Percentiles rank a stretch among this genome's conserved stretches.
Conservation (phyloP, 1,139 yeast species). For the Yamadazyma triangularis region DNA sequence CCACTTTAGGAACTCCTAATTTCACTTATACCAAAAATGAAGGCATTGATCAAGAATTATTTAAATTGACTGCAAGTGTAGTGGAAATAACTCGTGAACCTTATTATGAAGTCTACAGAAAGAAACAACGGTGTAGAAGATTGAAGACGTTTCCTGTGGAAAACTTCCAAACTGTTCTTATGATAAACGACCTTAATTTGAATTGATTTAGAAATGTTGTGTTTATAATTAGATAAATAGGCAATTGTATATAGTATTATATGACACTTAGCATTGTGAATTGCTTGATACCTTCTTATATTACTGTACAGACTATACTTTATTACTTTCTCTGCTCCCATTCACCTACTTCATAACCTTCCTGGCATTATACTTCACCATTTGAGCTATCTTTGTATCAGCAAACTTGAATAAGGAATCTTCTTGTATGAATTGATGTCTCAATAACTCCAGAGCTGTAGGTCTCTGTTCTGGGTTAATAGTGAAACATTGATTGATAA, state of each 20-base stretch:
- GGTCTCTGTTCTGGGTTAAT: slow-evolving; percentile 83
- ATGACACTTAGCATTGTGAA: slow-evolving; percentile 6
- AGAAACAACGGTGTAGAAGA: slow-evolving; percentile 81
- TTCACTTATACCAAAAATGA: slow-evolving; percentile 49
- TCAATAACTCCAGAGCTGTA: slow-evolving; percentile 67
- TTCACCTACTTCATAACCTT: slow-evolving; percentile 14
- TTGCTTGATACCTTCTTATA: neutral
- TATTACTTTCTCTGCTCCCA: neutral
- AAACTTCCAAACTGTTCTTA: slow-evolving; percentile 75
- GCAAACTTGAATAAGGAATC: slow-evolving; percentile 50
- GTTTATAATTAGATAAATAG: slow-evolving; percentile 1
- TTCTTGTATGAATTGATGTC: slow-evolving; percentile 57
- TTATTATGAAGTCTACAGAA: slow-evolving; percentile 51
- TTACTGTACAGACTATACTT: neutral
- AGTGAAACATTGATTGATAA: slow-evolving; percentile 73
- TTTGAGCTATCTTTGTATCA: slow-evolving; percentile 57
- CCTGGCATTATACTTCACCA: slow-evolving; percentile 30
- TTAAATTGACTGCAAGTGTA: slow-evolving; percentile 69
- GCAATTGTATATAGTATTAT: slow-evolving; percentile 2
- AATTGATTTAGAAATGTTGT: slow-evolving; percentile 15
- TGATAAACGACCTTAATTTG: slow-evolving; percentile 67
- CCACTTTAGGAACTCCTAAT: slow-evolving; percentile 81
- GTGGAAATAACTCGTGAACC: slow-evolving; percentile 86
- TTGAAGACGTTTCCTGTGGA: slow-evolving; percentile 74
- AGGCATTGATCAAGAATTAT: slow-evolving; percentile 39